Evolutionary conservation across 768 basidiomycete species (phyloP), one percentile per base, ranked within the genome.

Genomic region (Suillus decipiens): DNA sequence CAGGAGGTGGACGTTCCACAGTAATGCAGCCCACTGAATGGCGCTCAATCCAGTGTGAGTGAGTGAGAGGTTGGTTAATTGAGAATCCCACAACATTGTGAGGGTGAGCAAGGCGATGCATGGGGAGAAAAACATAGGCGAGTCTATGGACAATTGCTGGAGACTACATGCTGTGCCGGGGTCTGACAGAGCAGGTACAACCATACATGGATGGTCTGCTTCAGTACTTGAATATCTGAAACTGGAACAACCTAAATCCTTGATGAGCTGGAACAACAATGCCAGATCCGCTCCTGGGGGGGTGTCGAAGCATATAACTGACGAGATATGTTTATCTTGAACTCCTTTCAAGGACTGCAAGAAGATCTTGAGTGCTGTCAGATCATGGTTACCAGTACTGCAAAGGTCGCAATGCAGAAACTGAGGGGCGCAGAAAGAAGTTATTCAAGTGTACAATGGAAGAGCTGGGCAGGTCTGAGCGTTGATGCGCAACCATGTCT

Each of bases 351-450:
- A 37, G n/a, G 36, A 56, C n/a, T 39, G 14, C 12, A 62, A n/a
- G 41, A 57, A 62, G 5, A 50, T 19, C 8, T 45, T 14, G 33
- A 62, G 42, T 14, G 56, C 61, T 57, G 34, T 36, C 15, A 58
- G 28, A 5, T 62, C 45, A 14, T 8, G 22, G 22, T 58, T 15
- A 28, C 37, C 37, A 19, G 43, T 39, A 8, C 33, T 24, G 10
- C 1, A 31, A 7, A 43, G 45, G 3, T 45, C n/a, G 5, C 45
- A 58, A 33, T 22, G 36, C 31, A 62, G 24, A 17, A 48, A 57
- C 15, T 37, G 45, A 15, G 55, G 55, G 36, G 15, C 15, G 33
- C 36, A 47, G 61, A 57, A 62, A 22, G 19, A 45, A 6, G 42
- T 28, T 14, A 9, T 47, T 24, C 45, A 36, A 6, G 43, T 48